Evolutionary conservation across 2,329 filamentous ascomycete species (phyloP).

Genomic region (Aspergillus hiratsukae): DNA sequence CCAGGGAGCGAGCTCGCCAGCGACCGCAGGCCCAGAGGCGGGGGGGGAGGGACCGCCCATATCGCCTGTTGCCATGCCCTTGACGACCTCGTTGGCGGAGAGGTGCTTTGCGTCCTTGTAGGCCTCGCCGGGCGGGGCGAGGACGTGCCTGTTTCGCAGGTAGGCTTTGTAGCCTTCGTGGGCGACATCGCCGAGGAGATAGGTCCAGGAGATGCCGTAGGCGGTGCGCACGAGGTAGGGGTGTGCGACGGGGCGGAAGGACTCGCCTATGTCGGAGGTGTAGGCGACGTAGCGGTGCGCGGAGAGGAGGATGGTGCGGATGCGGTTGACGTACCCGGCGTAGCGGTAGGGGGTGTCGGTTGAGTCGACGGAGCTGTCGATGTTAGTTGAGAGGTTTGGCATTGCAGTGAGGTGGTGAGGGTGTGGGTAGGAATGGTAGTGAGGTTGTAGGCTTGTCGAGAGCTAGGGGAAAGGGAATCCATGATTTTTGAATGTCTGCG

Average conservation of each 20-base stretch:
- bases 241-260: constrained; percentile 88
- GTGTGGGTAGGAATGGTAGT: neutral
- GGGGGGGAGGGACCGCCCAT: constrained; percentile 15
- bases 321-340: constrained; percentile 81
- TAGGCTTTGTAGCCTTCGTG: constrained; percentile 97
- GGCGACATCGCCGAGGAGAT: constrained; percentile 82
- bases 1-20: constrained; percentile 29
- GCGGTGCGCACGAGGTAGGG: constrained; percentile 74
- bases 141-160: constrained; percentile 70
- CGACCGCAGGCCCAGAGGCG: no score
- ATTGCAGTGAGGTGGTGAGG: neutral
- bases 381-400: constrained; percentile 9
- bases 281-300: constrained; percentile 97
- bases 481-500: neutral
- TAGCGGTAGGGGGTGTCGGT: constrained; percentile 85
- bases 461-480: neutral
- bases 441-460: neutral
- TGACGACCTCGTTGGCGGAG: constrained; percentile 26
- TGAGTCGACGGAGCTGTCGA: constrained; percentile 64
- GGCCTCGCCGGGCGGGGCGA: constrained; percentile 61
- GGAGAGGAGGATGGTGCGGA: constrained; percentile 80
- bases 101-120: constrained; percentile 37
- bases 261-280: constrained; percentile 93
- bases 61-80: constrained; percentile 36
- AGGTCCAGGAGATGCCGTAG: constrained; percentile 89